phyloP scores from a whole-genome alignment of 768 basidiomycete species.

The Ramaria sp. region DNA sequence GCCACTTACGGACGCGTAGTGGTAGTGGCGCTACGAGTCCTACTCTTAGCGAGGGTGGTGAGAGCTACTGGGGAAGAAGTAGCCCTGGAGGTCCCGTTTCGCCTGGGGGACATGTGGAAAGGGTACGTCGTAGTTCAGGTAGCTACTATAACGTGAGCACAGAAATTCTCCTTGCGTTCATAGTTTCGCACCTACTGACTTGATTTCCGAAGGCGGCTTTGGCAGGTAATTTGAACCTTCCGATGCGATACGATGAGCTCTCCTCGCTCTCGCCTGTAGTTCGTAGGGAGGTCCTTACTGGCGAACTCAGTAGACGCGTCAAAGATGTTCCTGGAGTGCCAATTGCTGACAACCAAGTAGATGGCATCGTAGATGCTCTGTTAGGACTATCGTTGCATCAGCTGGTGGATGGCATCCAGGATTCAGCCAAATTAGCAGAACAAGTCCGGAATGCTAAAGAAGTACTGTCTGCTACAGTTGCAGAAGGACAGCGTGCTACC shows the following conservation, averaged over 20 bases:
- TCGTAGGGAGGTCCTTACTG: slow-evolving; percentile 74
- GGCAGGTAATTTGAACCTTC: slow-evolving; percentile 64
- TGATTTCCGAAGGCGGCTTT: slow-evolving; percentile 61
- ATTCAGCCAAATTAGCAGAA: slow-evolving; percentile 50
- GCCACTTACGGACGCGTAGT: slow-evolving; percentile 60
- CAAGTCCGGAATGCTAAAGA: slow-evolving; percentile 39
- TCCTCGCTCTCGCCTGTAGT: slow-evolving; percentile 77
- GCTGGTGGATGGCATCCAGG: slow-evolving; percentile 66
- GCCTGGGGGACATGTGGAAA: slow-evolving; percentile 27
- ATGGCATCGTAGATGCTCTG: slow-evolving; percentile 60
- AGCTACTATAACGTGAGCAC: slow-evolving; percentile 77
- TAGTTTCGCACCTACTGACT: not conserved
- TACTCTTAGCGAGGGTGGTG: slow-evolving; percentile 70
- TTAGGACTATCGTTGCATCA: slow-evolving; percentile 63
- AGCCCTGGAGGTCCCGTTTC: slow-evolving; percentile 50
- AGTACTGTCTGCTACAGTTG: slow-evolving; percentile 15
- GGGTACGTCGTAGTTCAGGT: slow-evolving; percentile 68
- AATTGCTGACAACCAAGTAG: slow-evolving; percentile 46
- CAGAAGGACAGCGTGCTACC: not conserved
- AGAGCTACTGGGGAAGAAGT: slow-evolving; percentile 61
- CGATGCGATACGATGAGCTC: slow-evolving; percentile 83
- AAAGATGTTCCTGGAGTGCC: slow-evolving; percentile 34
- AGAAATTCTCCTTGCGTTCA: not conserved
- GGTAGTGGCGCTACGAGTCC: slow-evolving; percentile 82
- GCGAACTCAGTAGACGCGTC: slow-evolving; percentile 69